These are phyloP conservation scores for Bretziella fagacearum DNA, from an alignment of 2,329 filamentous ascomycete species.

Conservation along the genomic window DNA sequence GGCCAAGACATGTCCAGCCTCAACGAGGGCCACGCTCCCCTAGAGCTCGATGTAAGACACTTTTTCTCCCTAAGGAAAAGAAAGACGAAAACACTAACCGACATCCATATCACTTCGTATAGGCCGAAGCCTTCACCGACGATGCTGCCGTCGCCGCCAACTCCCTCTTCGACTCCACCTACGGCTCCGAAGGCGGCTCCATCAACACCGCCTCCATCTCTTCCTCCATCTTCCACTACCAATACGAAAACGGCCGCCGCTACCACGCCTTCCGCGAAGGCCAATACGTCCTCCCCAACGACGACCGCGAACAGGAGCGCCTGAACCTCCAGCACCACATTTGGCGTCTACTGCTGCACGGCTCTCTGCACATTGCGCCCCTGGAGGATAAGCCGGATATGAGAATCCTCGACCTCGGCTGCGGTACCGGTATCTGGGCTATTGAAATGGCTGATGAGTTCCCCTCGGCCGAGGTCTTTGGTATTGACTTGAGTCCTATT, in stretches of 20 bases:
- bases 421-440: conserved; percentile 43
- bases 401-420: conserved; percentile 39
- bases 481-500: conserved; percentile 41
- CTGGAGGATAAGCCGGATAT: conserved; percentile 21
- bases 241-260: conserved; percentile 31
- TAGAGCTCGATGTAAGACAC: conserved; percentile 13
- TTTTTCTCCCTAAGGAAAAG: too few relatives aligned
- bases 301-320: conserved; percentile 36
- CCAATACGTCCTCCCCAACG: conserved; percentile 30
- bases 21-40: conserved; percentile 11
- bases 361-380: conserved; percentile 29
- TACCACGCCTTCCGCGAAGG: conserved; percentile 33
- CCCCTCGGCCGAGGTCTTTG: conserved; percentile 24
- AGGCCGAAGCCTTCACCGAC: conserved; percentile 11
- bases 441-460: conserved; percentile 31
- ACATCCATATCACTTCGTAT: not conserved
- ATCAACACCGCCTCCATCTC: conserved; percentile 23
- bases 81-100: too few relatives aligned
- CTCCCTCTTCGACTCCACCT: conserved; percentile 21
- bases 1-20: conserved; percentile 6
- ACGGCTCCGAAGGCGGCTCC: conserved; percentile 21
- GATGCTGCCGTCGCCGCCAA: not conserved
- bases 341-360: conserved; percentile 29
- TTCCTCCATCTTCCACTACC: conserved; percentile 28
- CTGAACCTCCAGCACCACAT: conserved; percentile 39